Base-by-base conservation (phyloP, 1,139 yeast genomes). In the Saccharomyces hybrid region DNA sequence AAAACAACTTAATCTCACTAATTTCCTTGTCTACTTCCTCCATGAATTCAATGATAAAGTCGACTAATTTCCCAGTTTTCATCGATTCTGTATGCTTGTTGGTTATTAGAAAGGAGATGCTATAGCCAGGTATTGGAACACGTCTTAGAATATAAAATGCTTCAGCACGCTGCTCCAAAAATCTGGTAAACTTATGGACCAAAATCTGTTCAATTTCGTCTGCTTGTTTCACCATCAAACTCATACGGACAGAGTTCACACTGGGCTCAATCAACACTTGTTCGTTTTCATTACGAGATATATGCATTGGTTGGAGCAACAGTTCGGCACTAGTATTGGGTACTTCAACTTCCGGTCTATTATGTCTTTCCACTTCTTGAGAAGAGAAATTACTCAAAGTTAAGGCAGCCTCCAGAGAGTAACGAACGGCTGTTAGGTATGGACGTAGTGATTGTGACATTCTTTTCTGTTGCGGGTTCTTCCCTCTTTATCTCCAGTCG, bases 11-110 rank as follows among this genome's bases (percentile, higher is more conserved):
- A 96, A 93, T 95, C 71, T 93, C 99, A 72, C 97, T 88, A 68
- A 93, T 95, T 72, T 93, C 99, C 75, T 91, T 93, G 73, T 93
- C 99, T 27, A 93, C 99, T 66, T 91, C 99, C 72, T 93, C 99
- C 99, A 93, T 91, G 71, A 95, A 93, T 74, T 93, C 98, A 65
- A 93, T 89, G 64, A 93, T 90, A 70, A 93, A 93, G 71, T 93
- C 99, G 51, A 93, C 97, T 67, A 93, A 80, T 72, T 95, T 95
- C 67, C 87, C 93, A 74, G 95, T 93, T 72, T 91, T 80, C 97
- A 93, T 90, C 64, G 86, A 86, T 71, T 93, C 98, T 9, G 97
- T 90, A 73, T 93, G 99, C 74, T 84, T 84, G 73, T 93, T 93
- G 44, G 99, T 93, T 64, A 93, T 83, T 69, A 93, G 78, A 69